Percentiles rank a stretch among this genome's conserved stretches.
phyloP scores from a whole-genome alignment of 352 stramenopile genomes.

The Pythium volutum region DNA sequence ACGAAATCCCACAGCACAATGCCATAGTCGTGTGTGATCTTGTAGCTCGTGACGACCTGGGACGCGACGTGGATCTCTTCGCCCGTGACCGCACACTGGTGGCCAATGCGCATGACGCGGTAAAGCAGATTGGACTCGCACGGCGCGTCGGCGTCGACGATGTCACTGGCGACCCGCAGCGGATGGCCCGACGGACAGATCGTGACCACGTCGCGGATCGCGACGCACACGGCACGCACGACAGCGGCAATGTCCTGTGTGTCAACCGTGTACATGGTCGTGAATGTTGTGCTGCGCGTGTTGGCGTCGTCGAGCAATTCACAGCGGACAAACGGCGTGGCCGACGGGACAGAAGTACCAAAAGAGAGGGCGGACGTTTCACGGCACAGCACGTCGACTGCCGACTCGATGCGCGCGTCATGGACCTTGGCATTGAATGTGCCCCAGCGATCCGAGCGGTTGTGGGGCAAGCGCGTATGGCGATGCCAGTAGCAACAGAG shows the following conservation, averaged over 20 bases:
- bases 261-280: conserved; percentile 35
- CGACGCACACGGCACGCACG: conserved; percentile 25
- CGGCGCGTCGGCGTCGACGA: conserved; percentile 9
- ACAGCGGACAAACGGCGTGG: neutral
- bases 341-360: too few species aligned
- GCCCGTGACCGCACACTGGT: neutral
- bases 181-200: conserved; percentile 27
- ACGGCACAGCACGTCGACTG: conserved; percentile 1
- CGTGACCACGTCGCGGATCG: conserved; percentile 24
- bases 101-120: neutral
- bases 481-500: conserved; percentile 1
- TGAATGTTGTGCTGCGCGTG: conserved; percentile 18
- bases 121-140: conserved; percentile 12
- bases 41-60: conserved; percentile 25
- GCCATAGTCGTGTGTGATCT: conserved; percentile 23
- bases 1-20: conserved; percentile 32
- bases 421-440: neutral
- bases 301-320: conserved; percentile 4
- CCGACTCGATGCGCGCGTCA: neutral
- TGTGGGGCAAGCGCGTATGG: neutral
- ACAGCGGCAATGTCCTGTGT: conserved; percentile 22
- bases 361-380: neutral
- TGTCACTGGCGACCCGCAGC: conserved; percentile 14
- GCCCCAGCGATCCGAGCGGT: neutral
- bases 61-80: conserved; percentile 22